Evolutionary conservation across 768 basidiomycete species (phyloP), one percentile per base, ranked within the genome.

Genomic region (Gelatoporia subvermispora): DNA sequence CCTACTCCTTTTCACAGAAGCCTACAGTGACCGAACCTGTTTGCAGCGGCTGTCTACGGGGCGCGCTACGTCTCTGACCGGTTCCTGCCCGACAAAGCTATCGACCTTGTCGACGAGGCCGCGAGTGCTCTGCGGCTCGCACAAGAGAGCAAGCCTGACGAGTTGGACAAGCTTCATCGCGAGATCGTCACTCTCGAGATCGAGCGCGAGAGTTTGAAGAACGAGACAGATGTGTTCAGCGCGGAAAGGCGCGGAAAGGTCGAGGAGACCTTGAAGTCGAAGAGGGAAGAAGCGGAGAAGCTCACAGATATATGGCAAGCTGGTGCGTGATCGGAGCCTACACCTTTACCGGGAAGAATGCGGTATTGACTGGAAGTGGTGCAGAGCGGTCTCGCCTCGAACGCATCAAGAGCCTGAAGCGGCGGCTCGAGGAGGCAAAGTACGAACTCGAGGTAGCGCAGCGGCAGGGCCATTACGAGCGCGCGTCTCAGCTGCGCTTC

Each of bases 101-200:
- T 92, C 37, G 91, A 95, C 63, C 76, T 96, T 2, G 81, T 97
- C 1, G 95, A 98, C 65, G 95, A 97, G 66, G 93, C 93, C 3
- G 88, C 90, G 1, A 88, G 89, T 2, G 76, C 90, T 0, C 72
- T 97, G 4, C 81, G 91, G 0, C 79, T 96, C 3, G 88, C 92
- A 0, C 93, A 93, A 60, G 90, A 93, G 60, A 84, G 81, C 25
- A 91, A 93, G 60, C 93, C 93, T 0, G 86, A 91, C 46, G 84
- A 84, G 47, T 74, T 95, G 0, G 91, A 96, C 60, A 73, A 75
- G 1, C 76, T 94, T 10, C 88, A 93, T 50, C 73, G 93, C 35
- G 85, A 89, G 50, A 84, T 93, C 17, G 74, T 93, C 60, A 93
- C 89, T 0, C 70, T 93, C 15, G 84, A 94, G 63, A 96, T 94